phyloP scores from a whole-genome alignment of 2,329 filamentous ascomycete genomes.

The Colletotrichum musicola region DNA sequence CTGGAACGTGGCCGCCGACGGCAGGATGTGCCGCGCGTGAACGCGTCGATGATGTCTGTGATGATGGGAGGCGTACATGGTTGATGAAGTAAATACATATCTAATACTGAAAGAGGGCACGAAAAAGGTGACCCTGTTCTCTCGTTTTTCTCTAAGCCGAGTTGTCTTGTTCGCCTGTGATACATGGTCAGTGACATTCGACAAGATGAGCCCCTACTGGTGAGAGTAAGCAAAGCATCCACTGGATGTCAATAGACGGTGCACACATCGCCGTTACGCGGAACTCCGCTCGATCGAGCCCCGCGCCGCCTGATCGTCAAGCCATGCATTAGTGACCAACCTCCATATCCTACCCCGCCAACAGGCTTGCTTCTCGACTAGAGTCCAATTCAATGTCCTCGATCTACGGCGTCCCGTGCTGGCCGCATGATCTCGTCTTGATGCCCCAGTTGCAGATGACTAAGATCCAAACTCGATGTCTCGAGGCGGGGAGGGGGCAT shows the following conservation, averaged over 20 bases:
- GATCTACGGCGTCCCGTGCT: background rate
- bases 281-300: background rate
- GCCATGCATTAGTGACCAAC: background rate
- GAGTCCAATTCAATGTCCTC: background rate
- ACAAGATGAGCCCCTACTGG: too few species aligned
- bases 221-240: background rate
- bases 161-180: background rate
- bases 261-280: background rate
- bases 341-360: background rate
- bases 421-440: background rate
- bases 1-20: constrained; percentile 57
- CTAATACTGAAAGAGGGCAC: background rate
- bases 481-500: background rate
- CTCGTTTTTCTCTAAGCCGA: constrained; percentile 1
- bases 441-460: background rate
- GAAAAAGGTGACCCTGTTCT: background rate
- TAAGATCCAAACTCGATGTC: background rate
- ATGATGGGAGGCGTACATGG: constrained; percentile 4
- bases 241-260: background rate
- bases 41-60: background rate
- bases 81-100: constrained; percentile 4
- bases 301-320: background rate
- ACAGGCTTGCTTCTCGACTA: background rate
- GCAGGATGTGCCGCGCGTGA: constrained; percentile 54
- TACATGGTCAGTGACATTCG: background rate